Evolutionary conservation across 2,329 filamentous ascomycete species (phyloP), one percentile per base, ranked within the genome.

Genomic region (Aspergillus pseudoviridinutans): DNA sequence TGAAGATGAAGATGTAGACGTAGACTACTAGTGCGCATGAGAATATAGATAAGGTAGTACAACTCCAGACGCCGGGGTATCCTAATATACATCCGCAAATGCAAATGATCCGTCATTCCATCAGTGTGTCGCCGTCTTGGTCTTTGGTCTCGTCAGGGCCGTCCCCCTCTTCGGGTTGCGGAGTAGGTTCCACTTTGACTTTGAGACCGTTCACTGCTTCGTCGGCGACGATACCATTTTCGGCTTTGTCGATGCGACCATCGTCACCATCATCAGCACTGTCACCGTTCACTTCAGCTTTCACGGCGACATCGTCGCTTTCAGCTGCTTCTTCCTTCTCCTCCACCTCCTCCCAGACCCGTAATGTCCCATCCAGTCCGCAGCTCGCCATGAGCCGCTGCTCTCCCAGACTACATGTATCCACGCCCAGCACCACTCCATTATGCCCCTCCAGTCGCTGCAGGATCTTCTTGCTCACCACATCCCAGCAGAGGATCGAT

Each of bases 401-500:
- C 41, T 76, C 77, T 52, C 79, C 78, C 9, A 76, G 77, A 27
- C 79, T 78, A 67, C 83, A 84, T 6, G 86, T 82, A 62, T 87
- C 81, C 10, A 87, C 84, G 0, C 80, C 78, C 38, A 87, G 71
- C 5, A 89, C 82, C 3, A 82, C 79, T 46, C 84, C 85, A 1
- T 82, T 79, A 59, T 86, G 84, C 1, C 80, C 80, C 27, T 81
- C 75, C 9, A 86, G 69, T 22, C 78, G 76, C 79, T 97, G 92
- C 22, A 97, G 78, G 2, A 96, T 78, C 55, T 89, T 86, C 74
- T 97, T 99, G 69, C 81, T 90, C 59, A 84, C 87, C 14, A 97
- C 91, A 67, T 97, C 92, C 94, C 94, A 99, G 54, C 96, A 82
- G 17, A 96, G 80, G 10, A 96, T 83, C 50, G 86, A 84, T 17